These are phyloP conservation scores for Russula brevipes DNA, from an alignment of 768 basidiomycete genomes.

Conservation along the genomic window DNA sequence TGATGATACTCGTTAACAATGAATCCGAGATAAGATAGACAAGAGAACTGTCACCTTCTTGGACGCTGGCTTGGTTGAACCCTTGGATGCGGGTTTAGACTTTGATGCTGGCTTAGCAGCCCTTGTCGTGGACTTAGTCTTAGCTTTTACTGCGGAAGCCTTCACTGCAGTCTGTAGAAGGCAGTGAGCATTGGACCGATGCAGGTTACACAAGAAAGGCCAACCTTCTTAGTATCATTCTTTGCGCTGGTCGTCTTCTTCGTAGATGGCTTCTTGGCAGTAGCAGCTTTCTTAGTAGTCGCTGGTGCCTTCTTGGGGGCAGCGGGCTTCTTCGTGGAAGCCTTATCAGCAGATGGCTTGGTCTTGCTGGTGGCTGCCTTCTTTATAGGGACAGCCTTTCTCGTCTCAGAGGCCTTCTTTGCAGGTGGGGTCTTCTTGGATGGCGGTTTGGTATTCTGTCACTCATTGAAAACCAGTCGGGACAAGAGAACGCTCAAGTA, in stretches of 20 bases:
- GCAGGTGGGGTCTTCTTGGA: slow-evolving; percentile 27
- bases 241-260: slow-evolving; percentile 30
- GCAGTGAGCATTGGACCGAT: neutral
- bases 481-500: neutral
- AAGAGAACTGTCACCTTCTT: slow-evolving; percentile 6
- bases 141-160: slow-evolving; percentile 17
- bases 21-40: neutral
- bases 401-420: slow-evolving; percentile 28
- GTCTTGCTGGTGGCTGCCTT: slow-evolving; percentile 34
- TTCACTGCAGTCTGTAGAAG: slow-evolving; percentile 20
- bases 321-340: slow-evolving; percentile 31
- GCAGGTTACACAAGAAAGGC: neutral
- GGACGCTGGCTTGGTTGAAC: slow-evolving; percentile 13
- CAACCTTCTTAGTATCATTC: slow-evolving; percentile 34
- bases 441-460: slow-evolving; percentile 35
- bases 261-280: slow-evolving; percentile 34
- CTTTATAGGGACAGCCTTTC: slow-evolving; percentile 33
- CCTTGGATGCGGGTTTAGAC: slow-evolving; percentile 20
- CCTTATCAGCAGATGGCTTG: slow-evolving; percentile 32
- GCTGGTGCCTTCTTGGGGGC: slow-evolving; percentile 36
- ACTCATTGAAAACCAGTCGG: slow-evolving; percentile 19
- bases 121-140: slow-evolving; percentile 16
- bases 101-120: slow-evolving; percentile 14
- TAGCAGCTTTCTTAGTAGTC: slow-evolving; percentile 32
- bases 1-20: neutral